phyloP scores from a whole-genome alignment of 2,329 filamentous ascomycete species.

The Polytolypa hystricis region DNA sequence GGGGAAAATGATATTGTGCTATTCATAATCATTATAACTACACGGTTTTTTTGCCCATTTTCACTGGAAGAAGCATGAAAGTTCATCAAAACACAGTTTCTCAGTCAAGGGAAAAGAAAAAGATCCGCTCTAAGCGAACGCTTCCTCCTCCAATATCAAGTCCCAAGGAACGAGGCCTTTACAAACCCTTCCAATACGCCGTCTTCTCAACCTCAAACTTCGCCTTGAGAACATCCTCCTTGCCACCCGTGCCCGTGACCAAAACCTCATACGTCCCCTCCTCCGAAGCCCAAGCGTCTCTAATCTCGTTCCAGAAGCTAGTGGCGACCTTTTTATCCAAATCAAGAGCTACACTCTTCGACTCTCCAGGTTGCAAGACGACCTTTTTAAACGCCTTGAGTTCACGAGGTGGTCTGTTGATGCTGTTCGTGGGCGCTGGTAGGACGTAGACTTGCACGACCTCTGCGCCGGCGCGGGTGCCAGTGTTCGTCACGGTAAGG shows the following conservation, averaged over 20 bases:
- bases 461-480: slow-evolving; percentile 41
- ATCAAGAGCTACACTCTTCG: slow-evolving; percentile 45
- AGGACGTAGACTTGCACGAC: slow-evolving; percentile 46
- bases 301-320: slow-evolving; percentile 60
- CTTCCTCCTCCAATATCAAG: not conserved
- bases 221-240: slow-evolving; percentile 31
- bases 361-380: slow-evolving; percentile 48
- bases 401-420: slow-evolving; percentile 50
- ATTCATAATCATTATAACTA: too few relatives aligned
- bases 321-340: slow-evolving; percentile 53
- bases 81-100: too few relatives aligned
- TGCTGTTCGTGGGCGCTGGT: slow-evolving; percentile 36
- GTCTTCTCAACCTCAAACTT: slow-evolving; percentile 50
- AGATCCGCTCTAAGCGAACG: too few relatives aligned
- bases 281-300: slow-evolving; percentile 55
- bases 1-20: not conserved
- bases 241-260: slow-evolving; percentile 41
- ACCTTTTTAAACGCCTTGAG: slow-evolving; percentile 58
- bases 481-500: slow-evolving; percentile 44
- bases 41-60: too few relatives aligned
- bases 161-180: slow-evolving; percentile 9
- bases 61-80: too few relatives aligned
- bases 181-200: slow-evolving; percentile 58
- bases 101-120: too few relatives aligned
- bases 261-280: slow-evolving; percentile 54